Evolutionary conservation across 495 filamentous ascomycete genomes (phyloP).

Genomic region (Trichoderma reesei): DNA sequence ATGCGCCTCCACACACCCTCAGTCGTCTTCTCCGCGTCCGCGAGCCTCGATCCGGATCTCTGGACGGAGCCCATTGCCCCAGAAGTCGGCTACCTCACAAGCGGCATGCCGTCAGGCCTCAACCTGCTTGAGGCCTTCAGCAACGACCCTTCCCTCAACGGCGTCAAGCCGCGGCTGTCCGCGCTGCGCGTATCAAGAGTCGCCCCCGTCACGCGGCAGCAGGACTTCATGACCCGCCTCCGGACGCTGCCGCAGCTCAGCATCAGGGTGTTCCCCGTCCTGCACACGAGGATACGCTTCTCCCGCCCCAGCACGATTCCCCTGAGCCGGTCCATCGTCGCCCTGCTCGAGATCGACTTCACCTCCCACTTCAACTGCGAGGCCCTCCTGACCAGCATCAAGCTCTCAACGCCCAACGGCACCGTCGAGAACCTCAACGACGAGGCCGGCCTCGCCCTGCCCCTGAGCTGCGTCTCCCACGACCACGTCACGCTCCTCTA

Average conservation of each 20-base stretch:
- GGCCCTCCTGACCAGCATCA: slow-evolving; percentile 56
- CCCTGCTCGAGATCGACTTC: slow-evolving; percentile 79
- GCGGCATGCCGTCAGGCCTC: slow-evolving; percentile 61
- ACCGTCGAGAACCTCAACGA: slow-evolving; percentile 55
- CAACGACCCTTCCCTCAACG: slow-evolving; percentile 54
- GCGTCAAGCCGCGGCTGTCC: slow-evolving; percentile 65
- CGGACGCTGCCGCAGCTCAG: slow-evolving; percentile 56
- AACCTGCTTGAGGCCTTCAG: slow-evolving; percentile 75
- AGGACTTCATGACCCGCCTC: slow-evolving; percentile 46
- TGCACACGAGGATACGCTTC: slow-evolving; percentile 79
- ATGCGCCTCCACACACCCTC: slow-evolving; percentile 69
- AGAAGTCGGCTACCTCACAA: slow-evolving; percentile 68
- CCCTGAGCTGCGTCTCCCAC: slow-evolving; percentile 62
- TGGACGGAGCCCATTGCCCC: slow-evolving; percentile 34
- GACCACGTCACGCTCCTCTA: slow-evolving; percentile 84
- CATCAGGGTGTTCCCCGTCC: slow-evolving; percentile 65
- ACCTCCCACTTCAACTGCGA: slow-evolving; percentile 71
- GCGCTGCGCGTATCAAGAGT: slow-evolving; percentile 71
- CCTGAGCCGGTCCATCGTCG: slow-evolving; percentile 58
- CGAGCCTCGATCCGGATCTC: slow-evolving; percentile 51
- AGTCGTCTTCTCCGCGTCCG: slow-evolving; percentile 66
- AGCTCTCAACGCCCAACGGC: slow-evolving; percentile 57
- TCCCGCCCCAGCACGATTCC: slow-evolving; percentile 57
- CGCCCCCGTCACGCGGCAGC: slow-evolving; percentile 47
- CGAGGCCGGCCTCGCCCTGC: slow-evolving; percentile 47